phyloP scores from a whole-genome alignment of 106 monocot genomes.

The Alisma plantagoaquatica region DNA sequence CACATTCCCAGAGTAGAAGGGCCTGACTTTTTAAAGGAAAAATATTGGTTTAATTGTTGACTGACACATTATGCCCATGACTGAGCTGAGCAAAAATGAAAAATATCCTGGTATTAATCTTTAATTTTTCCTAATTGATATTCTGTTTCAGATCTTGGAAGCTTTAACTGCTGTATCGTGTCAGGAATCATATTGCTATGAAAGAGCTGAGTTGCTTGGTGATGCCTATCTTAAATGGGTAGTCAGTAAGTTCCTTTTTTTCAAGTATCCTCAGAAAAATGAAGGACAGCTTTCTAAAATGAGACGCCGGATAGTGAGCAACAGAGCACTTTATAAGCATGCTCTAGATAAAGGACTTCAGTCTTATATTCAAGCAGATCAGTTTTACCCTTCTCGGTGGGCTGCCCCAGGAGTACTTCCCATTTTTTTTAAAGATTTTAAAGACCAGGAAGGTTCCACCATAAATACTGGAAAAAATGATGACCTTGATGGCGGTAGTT shows the following conservation, averaged over 20 bases:
- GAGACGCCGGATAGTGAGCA: slow-evolving; percentile 98
- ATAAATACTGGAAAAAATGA: neutral
- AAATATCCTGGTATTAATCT: no score
- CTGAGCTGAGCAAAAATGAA: no score
- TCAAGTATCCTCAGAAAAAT: slow-evolving; percentile 92
- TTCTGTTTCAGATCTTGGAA: slow-evolving; percentile 70
- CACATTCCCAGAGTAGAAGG: no score
- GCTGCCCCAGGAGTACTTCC: slow-evolving; percentile 95
- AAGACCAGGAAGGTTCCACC: slow-evolving; percentile 42
- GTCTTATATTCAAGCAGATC: slow-evolving; percentile 94
- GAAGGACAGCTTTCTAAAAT: slow-evolving; percentile 96
- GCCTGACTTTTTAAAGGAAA: no score
- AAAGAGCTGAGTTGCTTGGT: slow-evolving; percentile 92
- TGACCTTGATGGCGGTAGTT: slow-evolving; percentile 12
- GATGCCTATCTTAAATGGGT: slow-evolving; percentile 99
- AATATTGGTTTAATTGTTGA: no score
- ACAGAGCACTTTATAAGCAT: slow-evolving; percentile 84
- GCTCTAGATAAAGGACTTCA: slow-evolving; percentile 84
- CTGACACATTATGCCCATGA: no score
- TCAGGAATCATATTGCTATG: slow-evolving; percentile 94
- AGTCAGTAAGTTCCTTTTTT: slow-evolving; percentile 91
- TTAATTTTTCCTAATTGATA: neutral
- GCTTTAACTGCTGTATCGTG: slow-evolving; percentile 98
- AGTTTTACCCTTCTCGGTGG: slow-evolving; percentile 90
- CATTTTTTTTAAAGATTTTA: slow-evolving; percentile 86